Base-by-base conservation (phyloP, 2,329 filamentous ascomycete species). In the Fusarium sp. region DNA sequence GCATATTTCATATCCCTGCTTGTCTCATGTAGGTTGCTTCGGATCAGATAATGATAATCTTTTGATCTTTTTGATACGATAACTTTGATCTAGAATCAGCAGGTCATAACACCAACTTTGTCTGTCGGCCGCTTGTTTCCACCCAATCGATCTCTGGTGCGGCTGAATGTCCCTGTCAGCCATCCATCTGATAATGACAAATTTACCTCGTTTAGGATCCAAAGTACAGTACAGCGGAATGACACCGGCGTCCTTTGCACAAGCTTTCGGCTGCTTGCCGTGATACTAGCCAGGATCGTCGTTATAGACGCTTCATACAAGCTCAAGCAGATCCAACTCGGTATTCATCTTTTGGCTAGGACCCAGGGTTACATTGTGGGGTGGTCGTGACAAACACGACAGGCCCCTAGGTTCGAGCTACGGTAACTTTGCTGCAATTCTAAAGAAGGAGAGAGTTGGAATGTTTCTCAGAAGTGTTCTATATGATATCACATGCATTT, bases 31-130 rank as follows among this genome's bases (percentile, higher is more conserved):
- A 42, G 25, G 42, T 34, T 67, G 37, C 41, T 62, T 57, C 63
- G 50, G 56, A 67, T 63, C 57, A 58, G 62, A 63, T 67, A 60
- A 67, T 58, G 34, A 47, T 37, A 32, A 49, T 55, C 53, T 70
- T 50, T 50, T 70, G 57, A 69, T 70, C 66, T 69, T 63, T 43
- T 47, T 55, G 62, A 69, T 70, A 66, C 55, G 67, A 68, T 68
- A 69, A 70, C 56, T n/a, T 69, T 69, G 66, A 70, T 70, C 57
- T 42, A 51, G 14, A 58, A 53, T 34, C 34, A 18, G 51, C 20
- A 41, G 51, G 50, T 41, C 55, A 51, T 20, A 8, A 23, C 34
- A 48, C 28, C 42, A 61, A 27, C 57, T 40, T 53, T 34, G 37
- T 16, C 10, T 40, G 32, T 55, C 49, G 30, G 48, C 41, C 45